These are phyloP conservation scores for Suillus paluster DNA, from an alignment of 768 basidiomycete genomes.

Conservation along the genomic window DNA sequence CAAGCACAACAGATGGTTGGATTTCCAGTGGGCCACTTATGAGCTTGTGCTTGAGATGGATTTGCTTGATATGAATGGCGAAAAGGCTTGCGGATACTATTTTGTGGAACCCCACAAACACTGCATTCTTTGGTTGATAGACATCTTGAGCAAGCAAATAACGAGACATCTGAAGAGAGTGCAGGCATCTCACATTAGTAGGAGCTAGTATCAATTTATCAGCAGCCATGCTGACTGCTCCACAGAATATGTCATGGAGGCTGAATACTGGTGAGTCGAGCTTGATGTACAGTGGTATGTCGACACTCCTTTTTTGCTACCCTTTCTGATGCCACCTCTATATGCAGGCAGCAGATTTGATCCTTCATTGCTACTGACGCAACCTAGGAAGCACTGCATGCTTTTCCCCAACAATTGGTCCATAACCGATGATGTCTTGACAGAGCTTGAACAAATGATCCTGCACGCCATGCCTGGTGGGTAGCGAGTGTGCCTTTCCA, in stretches of 20 bases:
- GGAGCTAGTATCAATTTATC: constrained; percentile 14
- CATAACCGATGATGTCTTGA: not conserved
- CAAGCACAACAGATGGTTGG: constrained; percentile 2
- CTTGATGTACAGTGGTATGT: not conserved
- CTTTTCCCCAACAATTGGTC: not conserved
- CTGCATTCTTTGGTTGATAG: constrained; percentile 47
- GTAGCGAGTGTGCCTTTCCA: constrained; percentile 17
- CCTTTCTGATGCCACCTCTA: not conserved
- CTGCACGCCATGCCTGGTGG: constrained; percentile 19
- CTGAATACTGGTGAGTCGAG: constrained; percentile 26
- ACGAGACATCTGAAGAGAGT: constrained; percentile 40
- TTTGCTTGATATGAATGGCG: too few species aligned
- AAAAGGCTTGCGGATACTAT: constrained; percentile 42
- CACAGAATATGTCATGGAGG: constrained; percentile 21
- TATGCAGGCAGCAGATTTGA: not conserved
- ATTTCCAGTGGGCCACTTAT: constrained; percentile 13
- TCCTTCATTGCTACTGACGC: not conserved
- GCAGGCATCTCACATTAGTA: constrained; percentile 45
- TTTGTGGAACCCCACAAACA: constrained; percentile 47
- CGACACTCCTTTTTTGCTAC: not conserved
- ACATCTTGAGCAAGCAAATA: constrained; percentile 35
- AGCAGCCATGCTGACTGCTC: not conserved
- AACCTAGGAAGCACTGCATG: constrained; percentile 1
- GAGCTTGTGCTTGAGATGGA: not conserved
- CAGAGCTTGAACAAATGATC: not conserved